Base-by-base conservation (phyloP, 768 basidiomycete genomes). In the Collybiopsis confluens region DNA sequence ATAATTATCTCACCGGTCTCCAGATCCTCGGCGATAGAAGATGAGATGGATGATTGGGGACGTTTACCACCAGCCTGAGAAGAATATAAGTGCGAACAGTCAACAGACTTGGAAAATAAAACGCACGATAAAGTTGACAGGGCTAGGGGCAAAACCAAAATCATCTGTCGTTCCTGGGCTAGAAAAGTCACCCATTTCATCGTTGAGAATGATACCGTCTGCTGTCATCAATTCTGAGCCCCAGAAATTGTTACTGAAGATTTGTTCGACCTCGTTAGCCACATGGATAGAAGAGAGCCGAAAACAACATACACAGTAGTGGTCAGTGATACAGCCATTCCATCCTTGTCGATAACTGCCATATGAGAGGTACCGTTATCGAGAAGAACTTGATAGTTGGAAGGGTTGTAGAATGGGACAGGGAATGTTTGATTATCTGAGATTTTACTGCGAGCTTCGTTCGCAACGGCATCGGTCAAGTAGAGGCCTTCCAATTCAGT, bases 291-390 rank as follows among this genome's bases (percentile, higher is more conserved):
- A 4, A n/a, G 20, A 21, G 23, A 10, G 47, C 16, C 10, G 4
- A 21, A n/a, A 28, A 27, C 48, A 13, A 42, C 24, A 2, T 54
- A 48, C 37, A 55, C 58, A 54, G 64, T 67, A 1, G 63, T 67
- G 2, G 65, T 67, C 2, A 67, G 52, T 16, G 63, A 64, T 4
- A 67, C 53, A 0, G 62, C 60, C 42, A 55, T 63, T 27, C 72
- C 73, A 15, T 44, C 37, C n/a, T 54, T 53, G 51, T 73, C 73
- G 9, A 64, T 66, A 10, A 63, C 69, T 1, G 69, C 71, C 58
- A 75, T 52, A 53, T 73, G 70, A 8, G 62, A 65, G 27, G 73
- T 74, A 0, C 73, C 73, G 11, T 61, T 52, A 52, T 75, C 73
- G 37, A 59, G 57, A 20, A 65, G 52, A 3, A 62, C 50, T 9